Percentiles rank a stretch among this genome's conserved stretches.
These are phyloP conservation scores for Eucalyptus victrix DNA, from an alignment of 345 rosid genomes.

Conservation along the genomic window DNA sequence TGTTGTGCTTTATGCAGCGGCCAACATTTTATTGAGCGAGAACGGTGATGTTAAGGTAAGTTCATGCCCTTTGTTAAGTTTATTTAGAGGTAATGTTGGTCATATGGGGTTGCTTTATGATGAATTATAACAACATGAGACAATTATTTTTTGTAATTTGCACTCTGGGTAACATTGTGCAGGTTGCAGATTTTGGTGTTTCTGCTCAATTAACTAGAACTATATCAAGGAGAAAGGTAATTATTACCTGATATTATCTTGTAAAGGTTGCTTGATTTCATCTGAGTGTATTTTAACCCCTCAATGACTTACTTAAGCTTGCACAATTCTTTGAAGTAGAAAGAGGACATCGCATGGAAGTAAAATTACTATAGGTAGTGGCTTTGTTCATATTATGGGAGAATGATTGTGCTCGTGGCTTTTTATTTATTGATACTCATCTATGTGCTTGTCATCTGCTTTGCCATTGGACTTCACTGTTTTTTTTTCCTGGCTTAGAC, in stretches of 20 bases:
- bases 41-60: slow-evolving; percentile 97
- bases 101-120: not conserved
- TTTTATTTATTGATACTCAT: not conserved
- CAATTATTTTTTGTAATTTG: not conserved
- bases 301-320: not conserved
- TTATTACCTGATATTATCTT: not conserved
- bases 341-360: not conserved
- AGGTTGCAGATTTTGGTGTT: slow-evolving; percentile 99
- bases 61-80: not conserved
- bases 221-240: slow-evolving; percentile 97
- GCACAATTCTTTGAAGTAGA: not conserved
- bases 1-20: slow-evolving; percentile 47
- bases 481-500: not conserved
- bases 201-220: slow-evolving; percentile 98
- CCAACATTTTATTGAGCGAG: slow-evolving; percentile 88
- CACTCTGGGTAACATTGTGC: not conserved
- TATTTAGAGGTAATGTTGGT: not conserved
- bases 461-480: not conserved
- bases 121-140: not conserved
- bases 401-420: not conserved
- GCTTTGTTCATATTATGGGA: not conserved
- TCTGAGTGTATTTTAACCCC: not conserved
- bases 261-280: not conserved
- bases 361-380: not conserved
- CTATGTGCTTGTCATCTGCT: not conserved